Evolutionary conservation across 139 green algal species (phyloP).

Genomic region (Chlamydomonas sphaeroides): DNA sequence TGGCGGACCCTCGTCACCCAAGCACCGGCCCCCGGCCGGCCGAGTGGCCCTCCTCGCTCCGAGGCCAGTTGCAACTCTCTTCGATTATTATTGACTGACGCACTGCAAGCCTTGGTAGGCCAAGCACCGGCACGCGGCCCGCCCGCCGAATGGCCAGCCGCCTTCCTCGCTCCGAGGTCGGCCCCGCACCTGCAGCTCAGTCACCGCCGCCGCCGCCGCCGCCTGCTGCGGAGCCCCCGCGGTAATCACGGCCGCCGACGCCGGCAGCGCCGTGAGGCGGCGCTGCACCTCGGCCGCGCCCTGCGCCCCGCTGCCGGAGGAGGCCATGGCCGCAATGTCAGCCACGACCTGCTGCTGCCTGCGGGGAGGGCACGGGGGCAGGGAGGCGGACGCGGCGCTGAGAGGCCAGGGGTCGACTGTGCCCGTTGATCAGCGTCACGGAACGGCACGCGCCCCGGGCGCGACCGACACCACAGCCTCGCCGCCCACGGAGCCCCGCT

Average conservation of each 20-base stretch:
- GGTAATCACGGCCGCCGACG: background rate
- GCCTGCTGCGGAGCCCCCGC: background rate
- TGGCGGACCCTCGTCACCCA: too few species aligned
- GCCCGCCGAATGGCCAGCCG: too few species aligned
- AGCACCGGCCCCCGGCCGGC: too few species aligned
- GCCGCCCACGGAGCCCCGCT: too few species aligned
- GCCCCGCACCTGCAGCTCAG: background rate
- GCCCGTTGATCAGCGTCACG: background rate
- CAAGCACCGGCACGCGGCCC: too few species aligned
- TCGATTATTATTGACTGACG: too few species aligned
- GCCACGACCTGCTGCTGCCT: constrained; percentile 40
- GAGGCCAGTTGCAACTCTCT: too few species aligned
- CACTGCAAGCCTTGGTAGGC: background rate
- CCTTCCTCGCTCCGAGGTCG: too few species aligned
- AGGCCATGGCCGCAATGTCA: constrained; percentile 26
- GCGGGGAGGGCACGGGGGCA: background rate
- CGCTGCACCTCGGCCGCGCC: constrained; percentile 19
- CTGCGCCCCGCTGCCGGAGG: background rate
- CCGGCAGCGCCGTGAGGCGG: constrained; percentile 6
- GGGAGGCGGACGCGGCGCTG: background rate
- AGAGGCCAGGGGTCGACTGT: background rate
- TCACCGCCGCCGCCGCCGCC: background rate
- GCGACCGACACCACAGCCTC: too few species aligned
- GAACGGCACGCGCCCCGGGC: too few species aligned
- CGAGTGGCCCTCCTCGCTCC: too few species aligned